A percentile compares a stretch with the other conserved stretches of the same genome.
Evolutionary conservation across 495 filamentous ascomycete species (phyloP).

Genomic region (Cercophora scortea): DNA sequence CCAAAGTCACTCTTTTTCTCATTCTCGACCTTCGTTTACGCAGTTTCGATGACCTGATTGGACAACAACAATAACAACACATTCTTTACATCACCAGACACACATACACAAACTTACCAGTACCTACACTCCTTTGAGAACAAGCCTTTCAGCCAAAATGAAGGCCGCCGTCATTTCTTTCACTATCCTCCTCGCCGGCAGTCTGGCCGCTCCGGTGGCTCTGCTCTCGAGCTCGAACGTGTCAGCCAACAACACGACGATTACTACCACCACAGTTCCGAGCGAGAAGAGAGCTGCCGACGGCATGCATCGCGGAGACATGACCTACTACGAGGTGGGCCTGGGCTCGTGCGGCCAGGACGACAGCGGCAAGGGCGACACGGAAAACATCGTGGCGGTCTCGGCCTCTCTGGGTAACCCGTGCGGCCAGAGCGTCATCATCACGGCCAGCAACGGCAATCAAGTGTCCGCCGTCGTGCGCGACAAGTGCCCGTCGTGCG

Average conservation of each 20-base stretch:
- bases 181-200: slow-evolving; percentile 1
- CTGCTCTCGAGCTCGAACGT: background rate
- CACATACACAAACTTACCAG: no score
- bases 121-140: background rate
- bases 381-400: slow-evolving; percentile 32
- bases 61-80: background rate
- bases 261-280: background rate
- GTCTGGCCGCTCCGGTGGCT: background rate
- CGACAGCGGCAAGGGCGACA: slow-evolving; percentile 25
- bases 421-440: slow-evolving; percentile 56
- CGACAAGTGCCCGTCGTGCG: slow-evolving; percentile 66
- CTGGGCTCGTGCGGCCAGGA: slow-evolving; percentile 33
- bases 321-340: slow-evolving; percentile 37
- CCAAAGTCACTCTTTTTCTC: no score
- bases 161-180: background rate
- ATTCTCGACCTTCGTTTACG: no score
- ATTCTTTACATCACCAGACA: background rate
- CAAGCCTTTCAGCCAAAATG: slow-evolving; percentile 3
- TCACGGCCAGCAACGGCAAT: slow-evolving; percentile 44
- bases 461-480: slow-evolving; percentile 47
- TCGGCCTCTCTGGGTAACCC: slow-evolving; percentile 28
- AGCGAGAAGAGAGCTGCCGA: background rate
- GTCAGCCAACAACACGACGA: background rate
- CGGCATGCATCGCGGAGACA: slow-evolving; percentile 20
- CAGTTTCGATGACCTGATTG: background rate